These are phyloP conservation scores for Microcyclospora tardicrescens DNA, from an alignment of 2,329 filamentous ascomycete genomes.

Conservation along the genomic window DNA sequence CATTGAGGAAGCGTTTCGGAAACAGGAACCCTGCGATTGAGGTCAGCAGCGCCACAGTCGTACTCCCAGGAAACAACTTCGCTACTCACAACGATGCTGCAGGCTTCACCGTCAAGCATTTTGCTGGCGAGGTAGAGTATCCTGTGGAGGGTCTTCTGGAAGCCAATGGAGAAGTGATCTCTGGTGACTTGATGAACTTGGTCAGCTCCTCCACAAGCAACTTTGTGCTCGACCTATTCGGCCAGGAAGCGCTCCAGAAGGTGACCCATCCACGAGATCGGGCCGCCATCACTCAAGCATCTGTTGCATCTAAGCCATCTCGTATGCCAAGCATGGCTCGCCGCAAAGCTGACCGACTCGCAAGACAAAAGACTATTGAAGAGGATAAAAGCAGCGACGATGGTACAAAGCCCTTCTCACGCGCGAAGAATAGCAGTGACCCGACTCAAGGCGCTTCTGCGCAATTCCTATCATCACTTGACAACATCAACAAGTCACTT, in stretches of 20 bases:
- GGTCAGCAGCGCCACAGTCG: conserved; percentile 60
- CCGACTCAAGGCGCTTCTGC: conserved; percentile 77
- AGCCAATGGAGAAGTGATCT: conserved; percentile 92
- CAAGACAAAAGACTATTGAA: conserved; percentile 23
- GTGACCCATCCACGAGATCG: conserved; percentile 87
- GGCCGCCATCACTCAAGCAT: conserved; percentile 85
- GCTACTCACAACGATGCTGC: conserved; percentile 67
- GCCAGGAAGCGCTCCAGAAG: conserved; percentile 88
- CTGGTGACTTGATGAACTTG: conserved; percentile 88
- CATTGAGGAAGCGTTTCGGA: conserved; percentile 81
- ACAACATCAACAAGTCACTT: conserved; percentile 81
- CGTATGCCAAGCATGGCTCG: conserved; percentile 87
- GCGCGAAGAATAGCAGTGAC: conserved; percentile 25
- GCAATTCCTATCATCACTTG: conserved; percentile 78
- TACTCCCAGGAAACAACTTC: conserved; percentile 80
- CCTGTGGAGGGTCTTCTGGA: conserved; percentile 75
- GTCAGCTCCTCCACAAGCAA: conserved; percentile 77
- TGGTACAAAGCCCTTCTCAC: conserved; percentile 23
- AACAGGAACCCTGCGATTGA: conserved; percentile 85
- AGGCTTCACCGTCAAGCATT: conserved; percentile 84
- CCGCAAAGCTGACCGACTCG: conserved; percentile 47
- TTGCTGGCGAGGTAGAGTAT: conserved; percentile 93
- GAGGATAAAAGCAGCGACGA: conserved; percentile 33
- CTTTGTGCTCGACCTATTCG: conserved; percentile 82
- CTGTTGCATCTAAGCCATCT: conserved; percentile 88